Conservation (phyloP, 345 rosid species). For the Eucalyptus brandiana region DNA sequence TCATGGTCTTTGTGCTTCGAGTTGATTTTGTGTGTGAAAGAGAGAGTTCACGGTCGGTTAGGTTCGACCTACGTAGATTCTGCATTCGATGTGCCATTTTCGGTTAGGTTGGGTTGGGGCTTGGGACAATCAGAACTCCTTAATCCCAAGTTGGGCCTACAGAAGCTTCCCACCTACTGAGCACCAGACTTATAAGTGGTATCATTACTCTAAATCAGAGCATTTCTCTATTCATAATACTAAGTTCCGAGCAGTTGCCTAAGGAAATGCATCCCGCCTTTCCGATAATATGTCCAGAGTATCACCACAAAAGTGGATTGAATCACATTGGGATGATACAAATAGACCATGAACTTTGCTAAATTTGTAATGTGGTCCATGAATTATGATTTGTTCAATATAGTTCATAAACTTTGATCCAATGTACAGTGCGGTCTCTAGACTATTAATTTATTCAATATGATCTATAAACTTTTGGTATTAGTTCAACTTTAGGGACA, state of each 20-base stretch:
- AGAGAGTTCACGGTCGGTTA: background rate
- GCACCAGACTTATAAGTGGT: background rate
- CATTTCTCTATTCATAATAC: background rate
- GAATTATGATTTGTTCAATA: too few species aligned
- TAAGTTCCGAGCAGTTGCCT: background rate
- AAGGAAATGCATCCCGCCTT: background rate
- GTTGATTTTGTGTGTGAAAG: background rate
- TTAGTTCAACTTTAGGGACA: too few species aligned
- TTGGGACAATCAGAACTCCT: background rate
- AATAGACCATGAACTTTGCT: too few species aligned
- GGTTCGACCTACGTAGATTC: background rate
- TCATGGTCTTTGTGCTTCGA: background rate
- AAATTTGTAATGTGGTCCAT: too few species aligned
- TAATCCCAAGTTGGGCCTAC: background rate
- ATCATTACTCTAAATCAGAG: background rate
- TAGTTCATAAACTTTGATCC: accelerated
- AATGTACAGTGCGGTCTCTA: accelerated
- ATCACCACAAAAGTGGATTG: background rate
- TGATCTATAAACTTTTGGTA: background rate
- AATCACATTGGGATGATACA: background rate
- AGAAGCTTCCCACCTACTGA: background rate
- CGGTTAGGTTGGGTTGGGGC: background rate
- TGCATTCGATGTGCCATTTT: background rate
- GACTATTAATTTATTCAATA: too few species aligned
- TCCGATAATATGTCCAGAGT: background rate